phyloP scores from a whole-genome alignment of 2,329 filamentous ascomycete species.

The Talaromyces sp. region DNA sequence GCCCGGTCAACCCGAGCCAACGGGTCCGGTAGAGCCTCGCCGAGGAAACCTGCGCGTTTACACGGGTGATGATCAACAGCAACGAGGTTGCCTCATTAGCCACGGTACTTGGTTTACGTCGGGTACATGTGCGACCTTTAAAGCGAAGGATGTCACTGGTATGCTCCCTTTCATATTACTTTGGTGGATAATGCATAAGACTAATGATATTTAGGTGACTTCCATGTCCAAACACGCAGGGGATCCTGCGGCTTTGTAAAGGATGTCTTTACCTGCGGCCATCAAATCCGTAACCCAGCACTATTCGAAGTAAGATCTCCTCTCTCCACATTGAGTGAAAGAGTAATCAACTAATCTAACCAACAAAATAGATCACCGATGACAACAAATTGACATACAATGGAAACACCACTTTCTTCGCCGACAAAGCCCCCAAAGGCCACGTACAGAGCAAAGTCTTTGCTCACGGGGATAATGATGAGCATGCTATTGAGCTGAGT shows the following conservation, averaged over 20 bases:
- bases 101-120: constrained; percentile 66
- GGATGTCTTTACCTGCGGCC: constrained; percentile 56
- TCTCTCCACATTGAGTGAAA: not conserved
- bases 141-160: constrained; percentile 32
- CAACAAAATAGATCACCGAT: constrained; percentile 26
- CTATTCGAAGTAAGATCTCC: constrained; percentile 32
- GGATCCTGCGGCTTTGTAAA: constrained; percentile 58
- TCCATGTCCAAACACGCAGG: constrained; percentile 60
- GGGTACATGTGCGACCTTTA: constrained; percentile 65
- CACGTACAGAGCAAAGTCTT: constrained; percentile 36
- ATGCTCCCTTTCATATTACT: constrained; percentile 20
- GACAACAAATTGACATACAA: constrained; percentile 35
- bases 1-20: constrained; percentile 30
- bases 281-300: constrained; percentile 29
- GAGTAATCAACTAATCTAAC: not conserved
- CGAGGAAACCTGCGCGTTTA: constrained; percentile 60
- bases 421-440: constrained; percentile 40
- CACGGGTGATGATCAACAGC: constrained; percentile 32
- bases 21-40: constrained; percentile 52
- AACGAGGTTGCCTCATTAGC: constrained; percentile 64
- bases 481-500: constrained; percentile 35
- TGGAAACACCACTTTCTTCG: constrained; percentile 39
- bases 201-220: constrained; percentile 30
- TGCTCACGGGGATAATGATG: constrained; percentile 27
- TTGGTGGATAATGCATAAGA: not conserved